Evolutionary conservation across 1,139 yeast genomes (phyloP).

Genomic region (Debaryomycetaceae sp.): DNA sequence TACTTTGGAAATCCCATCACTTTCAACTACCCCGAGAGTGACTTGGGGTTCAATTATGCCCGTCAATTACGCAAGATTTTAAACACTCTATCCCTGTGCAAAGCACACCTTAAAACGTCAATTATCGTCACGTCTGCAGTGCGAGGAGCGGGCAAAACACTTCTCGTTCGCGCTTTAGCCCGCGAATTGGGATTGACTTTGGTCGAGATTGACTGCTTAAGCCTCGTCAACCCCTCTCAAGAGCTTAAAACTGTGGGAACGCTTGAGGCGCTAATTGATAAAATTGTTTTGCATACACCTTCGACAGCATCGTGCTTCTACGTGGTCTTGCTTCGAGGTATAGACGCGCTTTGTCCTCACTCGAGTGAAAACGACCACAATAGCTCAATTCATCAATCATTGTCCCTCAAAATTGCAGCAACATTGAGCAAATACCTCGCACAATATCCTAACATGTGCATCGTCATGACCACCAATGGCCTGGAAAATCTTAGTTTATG

Average conservation of each 20-base stretch:
- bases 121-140: constrained; percentile 58
- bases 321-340: constrained; percentile 53
- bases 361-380: constrained; percentile 56
- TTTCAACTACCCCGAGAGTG: constrained; percentile 19
- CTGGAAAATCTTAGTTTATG: constrained; percentile 59
- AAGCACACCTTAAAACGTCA: constrained; percentile 43
- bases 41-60: constrained; percentile 36
- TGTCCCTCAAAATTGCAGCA: constrained; percentile 50
- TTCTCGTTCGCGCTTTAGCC: constrained; percentile 46
- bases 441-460: constrained; percentile 28
- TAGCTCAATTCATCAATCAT: constrained; percentile 40
- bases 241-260: constrained; percentile 74
- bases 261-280: constrained; percentile 66
- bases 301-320: constrained; percentile 15
- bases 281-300: constrained; percentile 18
- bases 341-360: constrained; percentile 63
- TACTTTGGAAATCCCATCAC: constrained; percentile 26
- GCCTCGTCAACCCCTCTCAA: constrained; percentile 52
- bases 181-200: constrained; percentile 57
- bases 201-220: constrained; percentile 61
- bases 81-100: constrained; percentile 28
- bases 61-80: constrained; percentile 41
- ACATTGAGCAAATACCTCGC: constrained; percentile 45
- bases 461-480: constrained; percentile 66
- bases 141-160: constrained; percentile 72